Percentiles rank a stretch among this genome's conserved stretches.
phyloP scores from a whole-genome alignment of 768 basidiomycete genomes.

The Lactarius sp. region DNA sequence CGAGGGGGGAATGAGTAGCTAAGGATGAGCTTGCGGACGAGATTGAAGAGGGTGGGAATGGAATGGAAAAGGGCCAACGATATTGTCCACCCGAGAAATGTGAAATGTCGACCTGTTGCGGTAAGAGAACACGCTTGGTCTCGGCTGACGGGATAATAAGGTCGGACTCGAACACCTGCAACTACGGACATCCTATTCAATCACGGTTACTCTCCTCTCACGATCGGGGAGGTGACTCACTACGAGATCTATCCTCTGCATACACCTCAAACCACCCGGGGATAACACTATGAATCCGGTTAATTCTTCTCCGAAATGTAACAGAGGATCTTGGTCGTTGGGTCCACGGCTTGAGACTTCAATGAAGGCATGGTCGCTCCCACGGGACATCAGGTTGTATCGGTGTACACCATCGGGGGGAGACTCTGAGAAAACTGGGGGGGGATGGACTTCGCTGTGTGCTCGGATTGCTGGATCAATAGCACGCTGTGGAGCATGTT shows the following conservation, averaged over 20 bases:
- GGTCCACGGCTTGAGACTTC: too few species aligned
- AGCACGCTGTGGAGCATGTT: neutral
- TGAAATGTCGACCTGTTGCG: constrained; percentile 8
- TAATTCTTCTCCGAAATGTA: constrained; percentile 15
- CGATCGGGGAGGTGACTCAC: constrained; percentile 1
- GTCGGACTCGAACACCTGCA: constrained; percentile 8
- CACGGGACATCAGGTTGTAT: constrained; percentile 16
- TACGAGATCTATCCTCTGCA: constrained; percentile 16
- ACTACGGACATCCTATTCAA: constrained; percentile 1
- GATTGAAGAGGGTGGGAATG: neutral
- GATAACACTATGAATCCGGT: constrained; percentile 11
- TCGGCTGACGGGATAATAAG: neutral
- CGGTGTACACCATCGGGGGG: neutral
- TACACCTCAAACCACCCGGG: neutral
- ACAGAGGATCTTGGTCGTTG: too few species aligned
- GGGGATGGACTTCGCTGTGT: neutral
- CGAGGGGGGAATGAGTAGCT: neutral
- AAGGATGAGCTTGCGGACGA: neutral
- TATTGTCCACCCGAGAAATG: neutral
- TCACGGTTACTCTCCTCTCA: too few species aligned
- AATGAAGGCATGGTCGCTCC: constrained; percentile 16
- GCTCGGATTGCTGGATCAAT: neutral
- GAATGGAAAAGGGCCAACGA: constrained; percentile 16
- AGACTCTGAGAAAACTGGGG: neutral
- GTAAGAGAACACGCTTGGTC: neutral